Evolutionary conservation across 768 basidiomycete species (phyloP), one percentile per base, ranked within the genome.

Genomic region (Kwoniella newhampshirensis): DNA sequence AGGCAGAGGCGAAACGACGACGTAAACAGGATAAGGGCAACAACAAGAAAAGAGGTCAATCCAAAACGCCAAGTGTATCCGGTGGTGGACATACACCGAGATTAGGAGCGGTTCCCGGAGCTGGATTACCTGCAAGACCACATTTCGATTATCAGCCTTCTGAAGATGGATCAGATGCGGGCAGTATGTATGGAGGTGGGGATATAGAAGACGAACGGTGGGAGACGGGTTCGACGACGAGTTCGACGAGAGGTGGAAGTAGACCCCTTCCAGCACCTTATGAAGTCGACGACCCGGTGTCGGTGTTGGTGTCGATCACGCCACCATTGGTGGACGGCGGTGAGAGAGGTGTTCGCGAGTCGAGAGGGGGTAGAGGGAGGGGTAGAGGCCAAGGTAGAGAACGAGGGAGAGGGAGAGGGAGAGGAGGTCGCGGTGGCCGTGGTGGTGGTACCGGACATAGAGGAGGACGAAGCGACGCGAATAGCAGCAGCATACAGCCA

Each of bases 1-100:
- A 98, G 75, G 84, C 84, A 17, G 85, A 84, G 26, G 82, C 86
- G 70, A 88, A 82, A 77, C 79, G 82, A 49, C 79, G 79, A 46
- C 67, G 82, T 43, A 88, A 86, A 63, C 26, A 53, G 28, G n/a
- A 27, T 39, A 21, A 21, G 35, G 20, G 2, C 21, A 15, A 18
- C 40, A 44, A 23, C 42, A 48, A 45, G 23, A 18, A 42, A 6
- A 28, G 21, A 52, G 41, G 41, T 6, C 32, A 32, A 32, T 32
- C 15, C 18, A 28, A 27, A 49, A 28, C 44, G 6, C 40, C 40
- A 5, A 42, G 40, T 23, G 40, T 42, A 7, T 6, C 17, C 8
- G n/a, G 40, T 37, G 36, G 36, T 9, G 36, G 11, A 32, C n/a
- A n/a, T 6, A 32, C 32, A 35, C 15, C 53, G 26, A 37, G 45